Evolutionary conservation across 805 yeast species (phyloP).

Genomic region (Metschnikowia chrysomelidarum): DNA sequence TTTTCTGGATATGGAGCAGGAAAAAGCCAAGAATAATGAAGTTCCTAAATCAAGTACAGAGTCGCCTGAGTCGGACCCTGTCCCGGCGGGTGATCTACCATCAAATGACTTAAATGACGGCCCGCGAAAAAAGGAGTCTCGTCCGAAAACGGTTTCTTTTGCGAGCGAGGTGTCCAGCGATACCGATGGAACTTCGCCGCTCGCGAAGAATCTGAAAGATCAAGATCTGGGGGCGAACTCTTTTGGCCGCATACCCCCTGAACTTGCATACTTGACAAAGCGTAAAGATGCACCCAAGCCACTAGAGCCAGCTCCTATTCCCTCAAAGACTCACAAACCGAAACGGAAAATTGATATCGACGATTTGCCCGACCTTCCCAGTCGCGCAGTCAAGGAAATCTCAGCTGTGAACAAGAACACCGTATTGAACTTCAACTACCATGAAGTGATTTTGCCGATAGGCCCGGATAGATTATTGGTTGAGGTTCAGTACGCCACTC

Average conservation of each 20-base stretch:
- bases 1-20: no score
- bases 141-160: slow-evolving; percentile 31
- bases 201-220: background rate
- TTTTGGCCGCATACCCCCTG: slow-evolving; percentile 42
- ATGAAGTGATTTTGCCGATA: slow-evolving; percentile 49
- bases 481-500: slow-evolving; percentile 55
- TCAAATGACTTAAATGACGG: no score
- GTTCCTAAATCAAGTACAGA: no score
- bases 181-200: no score
- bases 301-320: slow-evolving; percentile 14
- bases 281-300: slow-evolving; percentile 29
- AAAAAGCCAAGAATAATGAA: no score
- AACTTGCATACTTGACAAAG: slow-evolving; percentile 36
- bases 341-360: slow-evolving; percentile 29
- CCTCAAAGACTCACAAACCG: slow-evolving; percentile 7
- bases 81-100: no score
- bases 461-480: slow-evolving; percentile 50
- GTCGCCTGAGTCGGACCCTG: no score
- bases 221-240: slow-evolving; percentile 22
- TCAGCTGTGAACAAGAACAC: slow-evolving; percentile 42
- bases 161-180: no score
- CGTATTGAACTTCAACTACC: slow-evolving; percentile 52
- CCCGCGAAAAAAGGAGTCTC: slow-evolving; percentile 20
- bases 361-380: slow-evolving; percentile 50
- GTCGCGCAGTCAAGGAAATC: slow-evolving; percentile 41